These are phyloP conservation scores for Pichia rugopelliculosa DNA, from an alignment of 805 yeast species.

Conservation along the genomic window DNA sequence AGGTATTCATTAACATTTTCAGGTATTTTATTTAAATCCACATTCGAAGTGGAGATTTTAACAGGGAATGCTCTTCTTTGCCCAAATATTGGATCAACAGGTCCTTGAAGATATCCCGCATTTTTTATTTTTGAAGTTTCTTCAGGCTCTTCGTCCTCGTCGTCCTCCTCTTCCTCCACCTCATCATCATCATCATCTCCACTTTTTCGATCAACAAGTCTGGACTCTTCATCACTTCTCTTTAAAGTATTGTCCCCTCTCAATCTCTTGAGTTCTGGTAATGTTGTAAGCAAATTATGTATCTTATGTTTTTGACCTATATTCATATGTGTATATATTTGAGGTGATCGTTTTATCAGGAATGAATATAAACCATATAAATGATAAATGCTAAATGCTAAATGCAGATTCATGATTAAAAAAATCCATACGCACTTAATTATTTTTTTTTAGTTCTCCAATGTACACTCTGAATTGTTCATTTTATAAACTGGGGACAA, in stretches of 20 bases:
- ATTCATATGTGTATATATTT: no score
- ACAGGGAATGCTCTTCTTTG: slow-evolving; percentile 32
- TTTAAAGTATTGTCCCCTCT: neutral
- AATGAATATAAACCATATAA: no score
- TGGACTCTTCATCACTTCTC: neutral
- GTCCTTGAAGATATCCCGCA: slow-evolving; percentile 22
- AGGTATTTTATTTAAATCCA: slow-evolving; percentile 16
- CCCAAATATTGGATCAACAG: slow-evolving; percentile 31
- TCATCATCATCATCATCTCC: neutral
- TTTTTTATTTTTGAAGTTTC: neutral
- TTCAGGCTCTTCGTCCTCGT: neutral
- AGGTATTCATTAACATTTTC: slow-evolving; percentile 26
- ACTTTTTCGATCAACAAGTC: neutral
- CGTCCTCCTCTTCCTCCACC: no score
- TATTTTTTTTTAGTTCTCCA: no score
- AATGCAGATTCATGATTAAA: neutral
- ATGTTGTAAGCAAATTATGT: neutral
- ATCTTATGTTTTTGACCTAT: neutral
- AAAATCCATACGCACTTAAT: neutral
- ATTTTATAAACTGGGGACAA: neutral
- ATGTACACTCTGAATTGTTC: no score
- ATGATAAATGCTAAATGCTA: no score
- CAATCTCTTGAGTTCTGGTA: slow-evolving; percentile 1
- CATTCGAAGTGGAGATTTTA: slow-evolving; percentile 13
- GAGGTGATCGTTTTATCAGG: no score